A percentile compares a stretch with the other conserved stretches of the same genome.
These are phyloP conservation scores for Rhododendron henanense DNA, from an alignment of 148 eudicot species.

Conservation along the genomic window DNA sequence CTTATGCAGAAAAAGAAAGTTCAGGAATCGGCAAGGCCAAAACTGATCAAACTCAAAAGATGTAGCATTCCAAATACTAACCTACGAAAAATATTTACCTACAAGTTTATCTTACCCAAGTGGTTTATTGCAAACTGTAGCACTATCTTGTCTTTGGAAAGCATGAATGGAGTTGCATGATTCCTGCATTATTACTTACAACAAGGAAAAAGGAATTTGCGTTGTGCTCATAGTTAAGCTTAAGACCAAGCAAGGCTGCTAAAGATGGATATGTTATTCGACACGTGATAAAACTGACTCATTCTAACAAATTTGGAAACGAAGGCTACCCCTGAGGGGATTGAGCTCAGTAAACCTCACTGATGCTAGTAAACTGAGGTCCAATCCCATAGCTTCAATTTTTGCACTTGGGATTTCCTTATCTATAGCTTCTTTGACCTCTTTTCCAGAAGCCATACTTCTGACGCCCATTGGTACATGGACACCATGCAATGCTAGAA, in stretches of 20 bases:
- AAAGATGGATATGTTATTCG: too few relatives aligned
- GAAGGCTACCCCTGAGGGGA: neutral
- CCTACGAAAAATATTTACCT: too few relatives aligned
- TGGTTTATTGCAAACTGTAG: conserved; percentile 15
- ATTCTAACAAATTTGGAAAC: neutral
- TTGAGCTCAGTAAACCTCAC: neutral
- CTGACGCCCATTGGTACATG: too few relatives aligned
- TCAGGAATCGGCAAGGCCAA: neutral
- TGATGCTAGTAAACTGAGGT: neutral
- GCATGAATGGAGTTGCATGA: conserved; percentile 30
- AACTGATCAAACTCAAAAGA: neutral
- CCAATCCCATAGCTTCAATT: too few relatives aligned
- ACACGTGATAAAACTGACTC: neutral
- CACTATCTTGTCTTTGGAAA: too few relatives aligned
- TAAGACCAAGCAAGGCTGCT: neutral
- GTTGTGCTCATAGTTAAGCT: neutral
- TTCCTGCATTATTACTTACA: conserved; percentile 51
- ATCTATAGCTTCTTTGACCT: too few relatives aligned
- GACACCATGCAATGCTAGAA: too few relatives aligned
- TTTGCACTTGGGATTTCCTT: too few relatives aligned
- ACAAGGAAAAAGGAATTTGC: neutral
- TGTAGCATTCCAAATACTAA: neutral
- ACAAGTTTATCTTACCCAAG: too few relatives aligned
- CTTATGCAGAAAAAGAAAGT: neutral
- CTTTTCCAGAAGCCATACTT: too few relatives aligned